Evolutionary conservation across 1,284 basidiomycete genomes (phyloP), one percentile per base, ranked within the genome.

Genomic region (Ustilago vetiveriae): DNA sequence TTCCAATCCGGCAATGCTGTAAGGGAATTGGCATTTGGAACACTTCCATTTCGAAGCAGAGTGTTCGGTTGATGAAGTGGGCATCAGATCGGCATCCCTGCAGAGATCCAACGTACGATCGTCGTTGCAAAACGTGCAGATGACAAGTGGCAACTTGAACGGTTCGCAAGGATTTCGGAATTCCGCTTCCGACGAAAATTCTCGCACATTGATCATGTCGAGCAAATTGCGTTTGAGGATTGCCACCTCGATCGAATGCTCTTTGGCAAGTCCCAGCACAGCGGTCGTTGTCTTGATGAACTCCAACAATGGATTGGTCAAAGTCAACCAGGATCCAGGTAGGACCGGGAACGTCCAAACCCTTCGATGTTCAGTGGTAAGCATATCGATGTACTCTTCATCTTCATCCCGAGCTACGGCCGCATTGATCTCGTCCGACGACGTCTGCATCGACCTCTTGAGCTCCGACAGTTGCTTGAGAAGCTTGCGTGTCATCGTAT

Each of bases 71-170:
- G 16, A 79, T 73, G 13, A 67, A 52, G 30, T 3, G 0, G 91
- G 90, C 45, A 93, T 85, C 37, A 96, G 86, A 65, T 94, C 92
- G 6, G 89, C 86, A 82, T 97, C 94, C n/a, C 94, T 88, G 80
- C 94, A 96, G 71, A 98, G 90, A 82, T 98, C 95, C 71, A 98
- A 91, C 82, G 94, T 92, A 17, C 92, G 88, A 59, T 95, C 87
- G 21, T 87, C 85, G 82, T 94, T 94, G 84, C 96, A 99, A 76
- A 90, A 88, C 49, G 87, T 88, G 82, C 96, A 98, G 23, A 94
- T 91, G 23, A 98, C 90, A 80, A 92, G 92, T 22, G 89, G 86
- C 23, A 98, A 83, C 71, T 90, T 90, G 64, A 98, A 87, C 3
- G 92, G 89, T 78, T 96, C 90, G 84, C 95, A 98, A 0, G 95